Evolutionary conservation across 768 basidiomycete species (phyloP).

Genomic region (Boletus patriciae): DNA sequence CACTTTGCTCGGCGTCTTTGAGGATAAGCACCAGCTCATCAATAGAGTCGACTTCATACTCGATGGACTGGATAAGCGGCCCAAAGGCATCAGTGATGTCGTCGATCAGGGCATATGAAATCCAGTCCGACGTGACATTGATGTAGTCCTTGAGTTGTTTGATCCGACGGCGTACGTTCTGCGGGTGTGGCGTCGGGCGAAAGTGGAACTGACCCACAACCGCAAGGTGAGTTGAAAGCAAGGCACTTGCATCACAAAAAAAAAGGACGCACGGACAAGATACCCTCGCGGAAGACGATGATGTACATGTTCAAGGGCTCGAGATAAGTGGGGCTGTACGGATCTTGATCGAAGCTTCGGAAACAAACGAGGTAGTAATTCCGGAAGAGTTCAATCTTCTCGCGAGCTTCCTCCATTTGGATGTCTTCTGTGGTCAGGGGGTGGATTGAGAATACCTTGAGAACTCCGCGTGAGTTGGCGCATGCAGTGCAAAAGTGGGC

Average conservation of each 20-base stretch:
- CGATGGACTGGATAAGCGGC: constrained; percentile 96
- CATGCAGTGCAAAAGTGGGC: background rate
- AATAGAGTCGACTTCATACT: constrained; percentile 99
- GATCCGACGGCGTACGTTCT: constrained; percentile 96
- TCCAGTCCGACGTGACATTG: constrained; percentile 98
- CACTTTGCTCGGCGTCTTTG: constrained; percentile 73
- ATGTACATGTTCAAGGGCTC: constrained; percentile 99
- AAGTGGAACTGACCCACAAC: constrained; percentile 80
- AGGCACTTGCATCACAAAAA: background rate
- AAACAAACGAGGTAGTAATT: constrained; percentile 99
- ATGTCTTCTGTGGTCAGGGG: constrained; percentile 99
- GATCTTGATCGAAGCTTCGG: constrained; percentile 98
- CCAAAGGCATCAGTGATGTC: constrained; percentile 99
- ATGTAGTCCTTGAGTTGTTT: constrained; percentile 99
- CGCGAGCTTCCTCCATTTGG: constrained; percentile 98
- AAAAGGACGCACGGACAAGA: constrained; percentile 71
- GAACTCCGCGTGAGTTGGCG: constrained; percentile 6
- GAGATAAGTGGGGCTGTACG: constrained; percentile 93
- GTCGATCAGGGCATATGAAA: constrained; percentile 98
- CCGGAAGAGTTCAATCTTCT: constrained; percentile 98
- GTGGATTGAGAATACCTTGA: constrained; percentile 92
- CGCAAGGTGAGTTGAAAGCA: background rate
- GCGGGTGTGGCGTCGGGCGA: constrained; percentile 94
- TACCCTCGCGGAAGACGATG: constrained; percentile 97
- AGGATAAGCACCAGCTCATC: constrained; percentile 97